A percentile compares a stretch with the other conserved stretches of the same genome.
Evolutionary conservation across 2,329 filamentous ascomycete genomes (phyloP).

Genomic region (Verticillium alfalfae): DNA sequence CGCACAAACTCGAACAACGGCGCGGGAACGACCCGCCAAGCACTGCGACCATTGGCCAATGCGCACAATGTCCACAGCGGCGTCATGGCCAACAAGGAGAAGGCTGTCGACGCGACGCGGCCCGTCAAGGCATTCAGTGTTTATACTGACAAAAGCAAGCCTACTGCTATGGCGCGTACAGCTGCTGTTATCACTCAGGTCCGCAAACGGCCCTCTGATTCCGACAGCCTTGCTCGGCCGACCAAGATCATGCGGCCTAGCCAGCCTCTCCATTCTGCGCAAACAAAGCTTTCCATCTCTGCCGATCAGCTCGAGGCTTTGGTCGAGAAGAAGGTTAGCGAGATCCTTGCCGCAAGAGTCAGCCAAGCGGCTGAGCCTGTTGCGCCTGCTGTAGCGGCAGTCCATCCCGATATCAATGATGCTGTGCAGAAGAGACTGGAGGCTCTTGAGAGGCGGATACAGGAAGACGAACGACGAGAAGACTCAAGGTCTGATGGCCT

Average conservation of each 20-base stretch:
- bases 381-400: slow-evolving; percentile 21
- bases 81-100: slow-evolving; percentile 42
- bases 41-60: slow-evolving; percentile 70
- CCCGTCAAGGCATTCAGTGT: slow-evolving; percentile 82
- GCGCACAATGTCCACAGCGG: slow-evolving; percentile 68
- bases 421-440: slow-evolving; percentile 78
- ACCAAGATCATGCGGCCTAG: slow-evolving; percentile 39
- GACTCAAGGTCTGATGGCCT: slow-evolving; percentile 77
- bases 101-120: slow-evolving; percentile 51
- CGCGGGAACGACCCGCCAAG: slow-evolving; percentile 56
- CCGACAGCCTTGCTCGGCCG: slow-evolving; percentile 33
- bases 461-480: slow-evolving; percentile 54
- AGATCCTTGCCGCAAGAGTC: slow-evolving; percentile 76
- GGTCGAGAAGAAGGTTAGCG: slow-evolving; percentile 85
- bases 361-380: slow-evolving; percentile 45
- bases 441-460: slow-evolving; percentile 79
- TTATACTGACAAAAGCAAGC: slow-evolving; percentile 67
- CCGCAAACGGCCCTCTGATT: slow-evolving; percentile 39
- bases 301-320: slow-evolving; percentile 80
- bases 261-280: slow-evolving; percentile 8
- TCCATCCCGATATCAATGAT: slow-evolving; percentile 57
- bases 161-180: slow-evolving; percentile 26
- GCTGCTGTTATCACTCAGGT: slow-evolving; percentile 25
- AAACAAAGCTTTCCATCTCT: slow-evolving; percentile 45
- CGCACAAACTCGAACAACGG: slow-evolving; percentile 39